These are phyloP conservation scores for Azolla pinnata DNA, from an alignment of 75 land plant species.

Conservation along the genomic window DNA sequence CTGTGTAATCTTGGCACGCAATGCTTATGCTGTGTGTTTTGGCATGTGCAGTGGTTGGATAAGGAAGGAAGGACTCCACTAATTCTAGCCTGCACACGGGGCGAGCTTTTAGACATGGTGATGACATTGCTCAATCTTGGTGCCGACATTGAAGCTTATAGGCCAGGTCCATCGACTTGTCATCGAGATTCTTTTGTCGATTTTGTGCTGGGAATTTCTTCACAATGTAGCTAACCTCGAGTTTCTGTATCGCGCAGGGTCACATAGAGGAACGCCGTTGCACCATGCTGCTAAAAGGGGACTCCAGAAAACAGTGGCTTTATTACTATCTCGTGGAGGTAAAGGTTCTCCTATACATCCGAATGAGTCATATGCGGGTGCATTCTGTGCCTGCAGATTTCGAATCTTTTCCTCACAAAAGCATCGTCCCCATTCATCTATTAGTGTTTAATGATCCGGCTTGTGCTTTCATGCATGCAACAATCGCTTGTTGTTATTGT, in stretches of 20 bases:
- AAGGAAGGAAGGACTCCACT: conserved; percentile 86
- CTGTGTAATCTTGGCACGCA: no score
- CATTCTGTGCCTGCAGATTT: no score
- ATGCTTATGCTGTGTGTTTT: no score
- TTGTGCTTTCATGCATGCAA: no score
- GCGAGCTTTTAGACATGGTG: conserved; percentile 48
- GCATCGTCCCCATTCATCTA: no score
- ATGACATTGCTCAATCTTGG: conserved; percentile 64
- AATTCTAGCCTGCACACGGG: conserved; percentile 67
- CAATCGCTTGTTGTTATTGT: no score
- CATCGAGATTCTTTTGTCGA: neutral
- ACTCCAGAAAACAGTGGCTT: conserved; percentile 54
- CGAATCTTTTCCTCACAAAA: no score
- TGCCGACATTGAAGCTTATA: conserved; percentile 77
- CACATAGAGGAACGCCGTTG: conserved; percentile 76
- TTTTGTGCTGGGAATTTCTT: neutral
- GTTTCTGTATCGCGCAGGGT: conserved; percentile 29
- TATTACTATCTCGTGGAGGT: conserved; percentile 90
- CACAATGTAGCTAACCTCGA: neutral
- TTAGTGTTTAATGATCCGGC: no score
- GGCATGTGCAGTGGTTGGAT: conserved; percentile 93
- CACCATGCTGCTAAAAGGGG: conserved; percentile 97
- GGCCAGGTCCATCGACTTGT: no score
- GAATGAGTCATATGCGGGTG: no score
- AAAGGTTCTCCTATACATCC: no score